Evolutionary conservation across 2,329 filamentous ascomycete species (phyloP), one percentile per base, ranked within the genome.

Genomic region (Fusarium luffae): DNA sequence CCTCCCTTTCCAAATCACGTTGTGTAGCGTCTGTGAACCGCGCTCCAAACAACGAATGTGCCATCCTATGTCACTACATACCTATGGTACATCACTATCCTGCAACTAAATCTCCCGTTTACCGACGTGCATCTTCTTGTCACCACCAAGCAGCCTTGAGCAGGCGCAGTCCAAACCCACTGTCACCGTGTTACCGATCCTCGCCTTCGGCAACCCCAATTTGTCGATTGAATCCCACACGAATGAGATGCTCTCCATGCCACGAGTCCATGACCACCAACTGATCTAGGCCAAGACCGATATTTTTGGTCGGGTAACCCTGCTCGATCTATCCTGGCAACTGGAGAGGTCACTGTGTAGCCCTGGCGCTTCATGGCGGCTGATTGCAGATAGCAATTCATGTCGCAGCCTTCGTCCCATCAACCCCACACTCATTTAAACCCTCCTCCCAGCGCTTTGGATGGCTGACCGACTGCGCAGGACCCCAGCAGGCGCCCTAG

Each of bases 401-500:
- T 51, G 56, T 63, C 48, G 48, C 63, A 70, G 66, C 59, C 66
- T 71, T 74, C 68, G 48, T 75, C 71, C 66, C 65, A 66, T 68
- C 66, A 59, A 68, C 73, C 73, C 73, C 73, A 75, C 73, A 75
- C 68, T 70, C 59, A 59, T 70, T 70, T 72, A 68, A 73, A 57
- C 70, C 57, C 67, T 69, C 61, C 59, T 68, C 59, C 61, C 68
- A 70, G 70, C 54, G 68, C 66, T 70, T 47, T 69, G 58, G 52
- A 59, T 68, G 54, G 54, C 56, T 58, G 61, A 66, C 59, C 59
- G 61, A 66, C 67, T 63, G 58, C 48, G 58, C 66, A 62, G 57
- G 65, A 63, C 59, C 72, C 59, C 54, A 69, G 61, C 62, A 63
- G 62, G 28, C 57, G 58, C 69, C 71, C 65, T 68, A 69, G 56